Conservation (phyloP, 257 asterid genomes). For the Capsicum pubescens region DNA sequence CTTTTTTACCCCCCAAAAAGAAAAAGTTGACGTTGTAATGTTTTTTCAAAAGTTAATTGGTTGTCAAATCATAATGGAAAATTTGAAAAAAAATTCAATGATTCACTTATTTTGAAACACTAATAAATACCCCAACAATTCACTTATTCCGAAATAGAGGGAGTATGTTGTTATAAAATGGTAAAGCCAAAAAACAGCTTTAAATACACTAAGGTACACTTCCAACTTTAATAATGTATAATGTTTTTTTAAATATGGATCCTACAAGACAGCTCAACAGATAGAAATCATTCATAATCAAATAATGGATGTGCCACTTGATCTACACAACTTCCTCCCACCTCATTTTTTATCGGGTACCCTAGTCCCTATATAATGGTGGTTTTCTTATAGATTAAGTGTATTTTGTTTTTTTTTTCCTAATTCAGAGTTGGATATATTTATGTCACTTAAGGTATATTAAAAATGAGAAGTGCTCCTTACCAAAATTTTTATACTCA, state of each 20-base stretch:
- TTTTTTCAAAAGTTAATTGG: too few species aligned
- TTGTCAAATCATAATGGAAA: too few species aligned
- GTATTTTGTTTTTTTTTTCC: not conserved
- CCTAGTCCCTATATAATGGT: not conserved
- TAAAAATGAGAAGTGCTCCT: not conserved
- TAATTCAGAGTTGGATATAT: too few species aligned
- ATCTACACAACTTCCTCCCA: not conserved
- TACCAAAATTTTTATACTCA: not conserved
- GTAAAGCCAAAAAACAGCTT: not conserved
- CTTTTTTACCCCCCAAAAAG: too few species aligned
- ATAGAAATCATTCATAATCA: conserved; percentile 19
- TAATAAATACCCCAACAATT: too few species aligned
- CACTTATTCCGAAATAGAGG: too few species aligned
- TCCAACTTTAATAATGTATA: not conserved
- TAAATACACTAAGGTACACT: conserved; percentile 19
- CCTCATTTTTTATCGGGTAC: conserved; percentile 10
- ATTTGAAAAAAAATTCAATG: too few species aligned
- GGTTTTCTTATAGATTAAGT: not conserved
- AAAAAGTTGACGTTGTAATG: too few species aligned
- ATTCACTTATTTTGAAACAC: too few species aligned
- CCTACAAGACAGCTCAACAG: conserved; percentile 26
- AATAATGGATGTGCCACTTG: conserved; percentile 19
- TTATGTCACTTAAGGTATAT: not conserved
- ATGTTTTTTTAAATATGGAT: not conserved
- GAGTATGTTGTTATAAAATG: not conserved